Evolutionary conservation across 495 filamentous ascomycete genomes (phyloP), one percentile per base, ranked within the genome.

Genomic region (Podospora bellae-mahoneyi): DNA sequence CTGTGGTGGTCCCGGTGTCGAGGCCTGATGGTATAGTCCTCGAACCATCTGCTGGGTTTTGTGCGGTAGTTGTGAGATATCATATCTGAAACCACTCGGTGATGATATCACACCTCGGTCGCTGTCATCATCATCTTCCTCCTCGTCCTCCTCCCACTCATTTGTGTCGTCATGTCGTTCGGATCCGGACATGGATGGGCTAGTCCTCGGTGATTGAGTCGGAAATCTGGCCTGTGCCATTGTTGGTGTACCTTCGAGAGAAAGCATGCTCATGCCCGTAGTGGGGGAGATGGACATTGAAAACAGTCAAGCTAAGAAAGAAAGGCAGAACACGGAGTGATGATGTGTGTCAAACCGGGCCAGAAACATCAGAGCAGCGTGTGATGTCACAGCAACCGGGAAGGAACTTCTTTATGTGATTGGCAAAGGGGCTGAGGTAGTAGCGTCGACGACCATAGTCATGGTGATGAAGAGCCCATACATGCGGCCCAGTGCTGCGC

Each of bases 201-300:
- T 64, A 26, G 54, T 66, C 13, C 66, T 74, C 59, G 60, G 64
- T 15, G 68, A 68, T 34, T 69, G 73, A 70, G 73, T 72, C 34
- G 60, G 75, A 66, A 68, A 71, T 18, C 75, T 71, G 55, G 73
- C 60, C 23, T 70, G 72, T 23, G 74, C 71, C 32, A 62, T 64
- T 3, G 68, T 64, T 18, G 78, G 74, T 67, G 77, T 77, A 71
- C 71, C 71, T 66, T 75, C 79, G 18, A 83, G 71, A 44, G 79
- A 79, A 73, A 83, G 78, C 72, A 73, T 75, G 64, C 74, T 79
- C 71, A 83, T 69, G 65, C 74, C 73, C 30, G 74, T 75, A 30
- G 79, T 79, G 48, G 75, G 72, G 63, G 78, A 76, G 59, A 76
- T 70, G 56, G 75, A 73, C 76, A 78, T 78, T 68, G 68, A 63